Base-by-base conservation (phyloP, 75 land plant species). In the Pinus albicaulis region DNA sequence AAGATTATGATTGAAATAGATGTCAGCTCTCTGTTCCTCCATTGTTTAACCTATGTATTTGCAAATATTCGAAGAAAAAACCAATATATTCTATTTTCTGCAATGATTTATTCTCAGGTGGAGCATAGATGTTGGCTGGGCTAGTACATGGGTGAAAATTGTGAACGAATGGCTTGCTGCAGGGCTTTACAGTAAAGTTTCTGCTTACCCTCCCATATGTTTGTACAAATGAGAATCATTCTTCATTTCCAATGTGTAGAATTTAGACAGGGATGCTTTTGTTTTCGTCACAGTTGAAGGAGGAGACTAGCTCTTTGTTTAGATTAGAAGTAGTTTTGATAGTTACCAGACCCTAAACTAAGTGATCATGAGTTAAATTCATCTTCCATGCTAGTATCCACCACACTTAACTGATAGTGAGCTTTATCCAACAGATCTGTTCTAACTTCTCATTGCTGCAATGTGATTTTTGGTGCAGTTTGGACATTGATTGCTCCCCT, bases 111-210 rank as follows among this genome's bases (percentile, higher is more conserved):
- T 38, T 77, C 15, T 59, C 87, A 93, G 96, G 77, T 95, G 98
- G 98, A 95, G 88, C 15, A 93, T 95, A 57, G 98, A 95, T 68
- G 90, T 91, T 66, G 98, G 98, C 3, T 95, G 98, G 98, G 79
- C 93, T 15, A 95, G 98, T 64, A 92, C 95, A n/a, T 95, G 98
- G 98, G 93, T 95, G 17, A 91, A 86, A 76, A 83, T 95, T 55
- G 83, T 87, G 28, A 93, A 93, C 60, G 90, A 93, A 76, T 95
- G 98, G 98, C 76, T 95, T 41, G 95, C 95, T 26, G 89, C 87
- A 58, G 81, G 90, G 38, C 77, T 90, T 25, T 95, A 95, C 73
- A 59, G 98, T 95, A 82, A 95, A 88, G 59, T 7, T 44, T 63
- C 20, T 81, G 55, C 17, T 20, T 52, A n/a, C 63, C 31, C 57